Evolutionary conservation across 2,329 filamentous ascomycete genomes (phyloP).

Genomic region (Colletotrichum musicola): DNA sequence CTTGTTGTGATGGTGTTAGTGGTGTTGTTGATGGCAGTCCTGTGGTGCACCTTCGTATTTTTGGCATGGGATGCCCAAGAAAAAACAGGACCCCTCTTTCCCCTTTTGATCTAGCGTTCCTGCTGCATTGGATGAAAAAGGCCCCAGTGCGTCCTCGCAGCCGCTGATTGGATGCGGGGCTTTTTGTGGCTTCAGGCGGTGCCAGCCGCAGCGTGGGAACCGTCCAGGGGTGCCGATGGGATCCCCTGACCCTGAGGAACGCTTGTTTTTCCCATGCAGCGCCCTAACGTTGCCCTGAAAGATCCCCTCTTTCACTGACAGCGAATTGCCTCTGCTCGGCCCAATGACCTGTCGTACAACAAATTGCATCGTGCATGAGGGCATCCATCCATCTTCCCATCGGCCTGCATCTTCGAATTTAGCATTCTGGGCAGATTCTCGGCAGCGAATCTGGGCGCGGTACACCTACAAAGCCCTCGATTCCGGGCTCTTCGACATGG

Average conservation of each 20-base stretch:
- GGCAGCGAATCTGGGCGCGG: neutral
- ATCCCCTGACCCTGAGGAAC: conserved; percentile 31
- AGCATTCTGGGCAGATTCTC: neutral
- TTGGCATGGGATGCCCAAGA: conserved; percentile 15
- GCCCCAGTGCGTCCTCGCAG: neutral
- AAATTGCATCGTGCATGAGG: conserved; percentile 10
- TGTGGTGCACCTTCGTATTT: conserved; percentile 33
- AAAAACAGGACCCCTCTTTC: conserved; percentile 9
- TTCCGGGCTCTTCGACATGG: neutral
- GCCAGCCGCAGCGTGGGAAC: conserved; percentile 25
- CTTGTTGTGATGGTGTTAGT: conserved; percentile 2
- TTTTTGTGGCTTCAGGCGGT: conserved; percentile 18
- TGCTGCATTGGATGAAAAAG: conserved; percentile 15
- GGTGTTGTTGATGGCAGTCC: neutral
- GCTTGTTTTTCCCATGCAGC: conserved; percentile 23
- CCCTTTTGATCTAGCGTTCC: conserved; percentile 1
- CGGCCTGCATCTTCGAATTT: no score
- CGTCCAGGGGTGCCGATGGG: conserved; percentile 22
- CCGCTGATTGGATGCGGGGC: conserved; percentile 9
- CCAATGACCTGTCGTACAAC: neutral
- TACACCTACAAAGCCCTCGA: no score
- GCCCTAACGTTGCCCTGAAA: neutral
- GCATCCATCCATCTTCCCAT: no score
- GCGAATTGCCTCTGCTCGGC: neutral
- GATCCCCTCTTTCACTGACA: neutral